Evolutionary conservation across 225 moss, liverwort and hornwort genomes (phyloP).

Genomic region (Sphagnum contortum): DNA sequence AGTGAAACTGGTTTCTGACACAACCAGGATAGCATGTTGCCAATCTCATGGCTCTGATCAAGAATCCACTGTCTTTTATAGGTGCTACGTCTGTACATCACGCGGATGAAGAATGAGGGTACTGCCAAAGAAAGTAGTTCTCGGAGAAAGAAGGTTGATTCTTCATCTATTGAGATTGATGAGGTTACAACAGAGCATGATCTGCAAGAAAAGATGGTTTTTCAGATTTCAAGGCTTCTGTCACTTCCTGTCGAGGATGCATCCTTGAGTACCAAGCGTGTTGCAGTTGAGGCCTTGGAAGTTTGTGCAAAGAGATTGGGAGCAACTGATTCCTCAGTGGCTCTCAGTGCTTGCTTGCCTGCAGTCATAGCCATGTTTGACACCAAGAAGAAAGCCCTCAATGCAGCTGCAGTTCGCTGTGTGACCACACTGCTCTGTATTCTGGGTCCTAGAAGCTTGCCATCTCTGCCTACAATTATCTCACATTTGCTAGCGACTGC

Average conservation of each 20-base stretch:
- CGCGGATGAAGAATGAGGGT: conserved; percentile 57
- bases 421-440: conserved; percentile 47
- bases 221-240: conserved; percentile 43
- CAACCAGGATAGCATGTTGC: no score
- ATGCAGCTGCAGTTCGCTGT: conserved; percentile 56
- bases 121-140: conserved; percentile 18
- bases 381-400: conserved; percentile 33
- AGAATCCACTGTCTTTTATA: conserved; percentile 4
- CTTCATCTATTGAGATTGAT: conserved; percentile 10
- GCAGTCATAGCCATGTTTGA: conserved; percentile 39
- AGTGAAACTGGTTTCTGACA: no score
- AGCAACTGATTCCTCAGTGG: conserved; percentile 23
- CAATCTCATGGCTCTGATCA: no score
- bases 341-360: conserved; percentile 47
- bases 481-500: conserved; percentile 45
- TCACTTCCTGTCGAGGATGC: conserved; percentile 26
- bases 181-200: conserved; percentile 28
- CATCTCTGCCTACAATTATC: conserved; percentile 58
- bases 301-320: conserved; percentile 61
- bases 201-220: conserved; percentile 46
- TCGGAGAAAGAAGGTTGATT: conserved; percentile 25
- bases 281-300: conserved; percentile 72
- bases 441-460: conserved; percentile 69
- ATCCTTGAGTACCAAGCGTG: conserved; percentile 47
- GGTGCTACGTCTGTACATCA: conserved; percentile 68